A percentile compares a stretch with the other conserved stretches of the same genome.
Evolutionary conservation across 192 early-diverging fungal species (phyloP).

Genomic region (Umbelopsis ramanniana): DNA sequence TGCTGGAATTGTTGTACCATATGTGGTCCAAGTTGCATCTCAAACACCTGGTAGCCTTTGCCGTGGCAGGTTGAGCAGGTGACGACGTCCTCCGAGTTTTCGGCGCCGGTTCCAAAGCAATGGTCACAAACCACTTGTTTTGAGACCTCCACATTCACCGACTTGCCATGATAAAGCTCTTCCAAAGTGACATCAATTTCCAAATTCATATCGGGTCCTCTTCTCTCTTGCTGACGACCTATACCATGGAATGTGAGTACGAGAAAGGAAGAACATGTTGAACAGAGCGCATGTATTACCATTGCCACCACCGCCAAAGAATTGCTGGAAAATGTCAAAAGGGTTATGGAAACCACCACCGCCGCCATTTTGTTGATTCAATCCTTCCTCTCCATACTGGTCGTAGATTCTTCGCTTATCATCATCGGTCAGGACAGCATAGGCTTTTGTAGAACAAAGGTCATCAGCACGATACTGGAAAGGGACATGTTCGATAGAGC

Average conservation of each 20-base stretch:
- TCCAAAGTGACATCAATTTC: constrained; percentile 85
- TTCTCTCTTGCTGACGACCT: constrained; percentile 60
- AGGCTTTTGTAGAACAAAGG: constrained; percentile 60
- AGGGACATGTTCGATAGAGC: neutral
- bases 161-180: constrained; percentile 86
- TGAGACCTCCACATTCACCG: constrained; percentile 89
- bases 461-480: neutral
- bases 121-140: constrained; percentile 93
- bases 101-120: constrained; percentile 93
- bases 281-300: constrained; percentile 35
- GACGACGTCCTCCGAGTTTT: constrained; percentile 79
- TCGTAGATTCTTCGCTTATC: constrained; percentile 92
- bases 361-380: constrained; percentile 71
- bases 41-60: constrained; percentile 76
- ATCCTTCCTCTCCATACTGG: constrained; percentile 94
- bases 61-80: constrained; percentile 84
- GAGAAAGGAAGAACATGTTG: neutral
- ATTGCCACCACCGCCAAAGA: constrained; percentile 71
- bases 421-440: constrained; percentile 91
- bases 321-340: constrained; percentile 97
- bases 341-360: constrained; percentile 87
- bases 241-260: neutral
- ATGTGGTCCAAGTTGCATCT: constrained; percentile 89
- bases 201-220: constrained; percentile 81
- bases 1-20: constrained; percentile 95